A percentile compares a stretch with the other conserved stretches of the same genome.
Evolutionary conservation across 1,284 basidiomycete species (phyloP).

Genomic region (Marasmius sp.): DNA sequence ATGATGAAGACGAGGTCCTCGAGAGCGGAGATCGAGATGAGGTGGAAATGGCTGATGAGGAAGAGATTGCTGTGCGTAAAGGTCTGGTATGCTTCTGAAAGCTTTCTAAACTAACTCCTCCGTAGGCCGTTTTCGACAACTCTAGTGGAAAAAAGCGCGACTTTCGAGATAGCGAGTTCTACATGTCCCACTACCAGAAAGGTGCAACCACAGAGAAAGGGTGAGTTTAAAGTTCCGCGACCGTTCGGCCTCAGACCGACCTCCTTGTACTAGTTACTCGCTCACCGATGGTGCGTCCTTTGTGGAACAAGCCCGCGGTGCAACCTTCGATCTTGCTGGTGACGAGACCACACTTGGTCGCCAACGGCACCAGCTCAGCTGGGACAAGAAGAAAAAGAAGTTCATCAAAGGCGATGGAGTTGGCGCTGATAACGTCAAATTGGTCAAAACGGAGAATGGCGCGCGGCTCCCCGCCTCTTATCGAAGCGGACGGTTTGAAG

Average conservation of each 20-base stretch:
- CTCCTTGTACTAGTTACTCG: slow-evolving; percentile 64
- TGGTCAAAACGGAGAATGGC: slow-evolving; percentile 93
- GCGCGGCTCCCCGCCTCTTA: slow-evolving; percentile 91
- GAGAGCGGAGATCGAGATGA: slow-evolving; percentile 37
- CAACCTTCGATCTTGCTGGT: slow-evolving; percentile 82
- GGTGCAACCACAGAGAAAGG: slow-evolving; percentile 88
- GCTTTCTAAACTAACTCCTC: slow-evolving; percentile 2
- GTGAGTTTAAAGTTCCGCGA: slow-evolving; percentile 39
- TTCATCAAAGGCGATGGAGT: slow-evolving; percentile 85
- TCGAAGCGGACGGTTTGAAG: slow-evolving; percentile 90
- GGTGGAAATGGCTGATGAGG: slow-evolving; percentile 74
- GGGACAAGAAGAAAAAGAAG: slow-evolving; percentile 98
- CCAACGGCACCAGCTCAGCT: slow-evolving; percentile 71
- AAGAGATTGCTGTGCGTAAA: slow-evolving; percentile 65
- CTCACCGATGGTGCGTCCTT: slow-evolving; percentile 85
- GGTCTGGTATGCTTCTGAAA: background rate
- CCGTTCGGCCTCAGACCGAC: slow-evolving; percentile 3
- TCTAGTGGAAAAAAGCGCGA: slow-evolving; percentile 43
- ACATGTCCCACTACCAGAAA: slow-evolving; percentile 89
- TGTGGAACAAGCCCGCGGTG: slow-evolving; percentile 78
- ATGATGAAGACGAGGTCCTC: slow-evolving; percentile 35
- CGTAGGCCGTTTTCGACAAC: slow-evolving; percentile 76
- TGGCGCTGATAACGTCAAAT: slow-evolving; percentile 92
- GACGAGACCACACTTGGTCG: slow-evolving; percentile 73
- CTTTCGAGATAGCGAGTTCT: slow-evolving; percentile 86